Evolutionary conservation across 148 eudicot genomes (phyloP), one percentile per base, ranked within the genome.

Genomic region (Heliosperma pusillum): DNA sequence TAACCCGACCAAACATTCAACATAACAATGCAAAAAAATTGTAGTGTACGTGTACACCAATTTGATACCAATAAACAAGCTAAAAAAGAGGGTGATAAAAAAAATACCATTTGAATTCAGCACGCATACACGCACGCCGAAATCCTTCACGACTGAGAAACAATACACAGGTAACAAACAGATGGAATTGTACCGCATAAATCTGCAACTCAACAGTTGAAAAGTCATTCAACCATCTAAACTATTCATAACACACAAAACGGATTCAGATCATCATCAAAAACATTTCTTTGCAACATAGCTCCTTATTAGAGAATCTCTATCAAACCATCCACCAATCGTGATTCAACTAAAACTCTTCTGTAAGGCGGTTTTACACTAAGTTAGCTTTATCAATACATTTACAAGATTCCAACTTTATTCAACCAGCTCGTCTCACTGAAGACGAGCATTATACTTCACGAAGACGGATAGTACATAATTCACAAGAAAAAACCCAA

Each of bases 141-240:
- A 96, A 92, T 47, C 99, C 99, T 87, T 96, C 99, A 24, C 99
- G 92, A 58, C 99, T 96, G 62, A 92, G 91, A 82, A 92, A 96
- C 82, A 96, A 77, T 69, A 92, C 80, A 75, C 97, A 92, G 52
- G 97, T 92, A 56, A 91, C 87, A 45, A 96, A 92, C 71, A 96
- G 83, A 78, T 96, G 97, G 84, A 89, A 96, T 76, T 96, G 99
- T 59, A 96, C 97, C 42, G 96, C 99, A 84, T 92, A 92, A 58
- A 96, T 80, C 99, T 92, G 91, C 84, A 88, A 72, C 26, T 53
- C 76, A 64, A 50, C 70, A 81, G 47, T 10, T 17, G 5, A 19
- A 30, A 10, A 10, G 45, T 71, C 52, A 72, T n/a, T 57, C 27
- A 57, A 56, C 65, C 65, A 71, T 24, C 21, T 4, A 47, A 50